These are phyloP conservation scores for Paecilomyces fulvus DNA, from an alignment of 2,329 filamentous ascomycete genomes.

Conservation along the genomic window DNA sequence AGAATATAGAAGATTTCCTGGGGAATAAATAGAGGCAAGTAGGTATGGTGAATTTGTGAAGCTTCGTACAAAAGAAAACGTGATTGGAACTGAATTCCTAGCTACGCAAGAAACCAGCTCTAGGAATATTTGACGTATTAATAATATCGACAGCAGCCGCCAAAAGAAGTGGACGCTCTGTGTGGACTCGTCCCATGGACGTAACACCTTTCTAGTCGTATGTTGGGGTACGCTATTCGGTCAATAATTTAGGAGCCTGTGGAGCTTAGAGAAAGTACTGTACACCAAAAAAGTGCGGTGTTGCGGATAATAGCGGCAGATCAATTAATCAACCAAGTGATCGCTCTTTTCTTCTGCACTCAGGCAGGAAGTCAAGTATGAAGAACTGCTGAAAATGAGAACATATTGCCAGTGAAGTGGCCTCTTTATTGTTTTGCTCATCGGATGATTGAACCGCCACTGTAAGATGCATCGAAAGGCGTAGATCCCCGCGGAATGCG, in stretches of 20 bases:
- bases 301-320: no score
- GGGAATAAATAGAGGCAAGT: neutral
- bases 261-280: no score
- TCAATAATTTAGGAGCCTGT: no score
- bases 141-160: neutral
- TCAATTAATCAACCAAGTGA: no score
- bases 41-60: neutral
- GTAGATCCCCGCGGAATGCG: conserved; percentile 27
- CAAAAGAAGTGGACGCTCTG: no score
- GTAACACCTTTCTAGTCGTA: no score
- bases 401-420: neutral
- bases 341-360: neutral
- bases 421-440: neutral
- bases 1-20: neutral
- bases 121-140: neutral
- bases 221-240: no score
- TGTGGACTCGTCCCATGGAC: no score
- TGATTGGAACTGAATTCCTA: neutral
- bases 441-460: neutral
- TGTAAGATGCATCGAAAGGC: conserved; percentile 17
- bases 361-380: neutral
- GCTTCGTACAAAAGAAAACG: neutral
- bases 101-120: neutral
- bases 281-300: no score
- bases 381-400: neutral